phyloP scores from a whole-genome alignment of 257 asterid species.

The Solanum sejunctum region DNA sequence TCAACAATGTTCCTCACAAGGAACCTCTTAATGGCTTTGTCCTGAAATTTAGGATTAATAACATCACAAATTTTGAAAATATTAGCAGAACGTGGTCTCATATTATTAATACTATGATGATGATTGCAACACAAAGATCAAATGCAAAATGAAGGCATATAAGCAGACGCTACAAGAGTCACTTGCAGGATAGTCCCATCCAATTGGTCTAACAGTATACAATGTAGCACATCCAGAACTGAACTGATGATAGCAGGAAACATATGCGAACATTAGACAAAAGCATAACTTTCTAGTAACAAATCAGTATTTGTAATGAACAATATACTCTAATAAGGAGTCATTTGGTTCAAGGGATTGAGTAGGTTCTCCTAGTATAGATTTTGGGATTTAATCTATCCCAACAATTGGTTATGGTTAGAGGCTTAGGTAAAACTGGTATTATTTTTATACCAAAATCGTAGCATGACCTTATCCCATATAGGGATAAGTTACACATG shows the following conservation, averaged over 20 bases:
- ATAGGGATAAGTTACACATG: neutral
- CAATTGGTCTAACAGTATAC: neutral
- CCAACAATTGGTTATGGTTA: neutral
- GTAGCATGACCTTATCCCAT: neutral
- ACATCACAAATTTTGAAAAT: neutral
- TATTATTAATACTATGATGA: neutral
- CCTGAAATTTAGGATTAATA: constrained; percentile 10
- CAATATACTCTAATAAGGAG: neutral
- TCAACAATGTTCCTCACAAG: constrained; percentile 57
- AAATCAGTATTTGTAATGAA: neutral
- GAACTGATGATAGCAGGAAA: neutral
- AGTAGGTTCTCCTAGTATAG: neutral
- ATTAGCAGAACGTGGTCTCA: neutral
- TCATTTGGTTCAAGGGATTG: neutral
- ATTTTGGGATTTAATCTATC: neutral
- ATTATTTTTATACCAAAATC: neutral
- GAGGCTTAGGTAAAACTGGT: neutral
- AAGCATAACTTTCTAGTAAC: neutral
- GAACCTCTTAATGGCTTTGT: constrained; percentile 61
- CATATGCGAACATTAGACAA: neutral
- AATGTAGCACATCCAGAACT: neutral
- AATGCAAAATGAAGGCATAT: neutral
- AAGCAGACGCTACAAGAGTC: neutral
- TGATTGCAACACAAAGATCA: neutral
- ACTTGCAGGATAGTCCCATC: neutral